phyloP scores from a whole-genome alignment of 352 stramenopile species.

The Phytopythium kandeliae region DNA sequence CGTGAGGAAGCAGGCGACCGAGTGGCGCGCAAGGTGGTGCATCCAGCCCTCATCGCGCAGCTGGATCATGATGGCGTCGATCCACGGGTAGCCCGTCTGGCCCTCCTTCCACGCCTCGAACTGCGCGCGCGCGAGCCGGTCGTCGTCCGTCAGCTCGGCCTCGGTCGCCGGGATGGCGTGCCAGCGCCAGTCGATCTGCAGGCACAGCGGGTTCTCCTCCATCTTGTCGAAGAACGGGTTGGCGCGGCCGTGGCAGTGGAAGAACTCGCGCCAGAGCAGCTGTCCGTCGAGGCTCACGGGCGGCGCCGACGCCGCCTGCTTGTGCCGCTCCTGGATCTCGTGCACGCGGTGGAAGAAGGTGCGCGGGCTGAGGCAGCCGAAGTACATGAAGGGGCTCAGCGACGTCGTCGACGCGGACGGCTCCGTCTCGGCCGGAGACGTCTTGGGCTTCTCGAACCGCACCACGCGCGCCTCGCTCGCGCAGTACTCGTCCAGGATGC shows the following conservation, averaged over 20 bases:
- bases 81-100: conserved; percentile 96
- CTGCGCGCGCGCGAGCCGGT: conserved; percentile 75
- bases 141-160: conserved; percentile 64
- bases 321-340: conserved; percentile 65
- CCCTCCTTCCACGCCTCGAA: conserved; percentile 93
- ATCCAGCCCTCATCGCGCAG: conserved; percentile 88
- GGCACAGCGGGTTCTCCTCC: conserved; percentile 90
- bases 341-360: conserved; percentile 90
- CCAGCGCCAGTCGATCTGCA: conserved; percentile 83
- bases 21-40: conserved; percentile 89
- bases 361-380: conserved; percentile 90
- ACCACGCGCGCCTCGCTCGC: conserved; percentile 82
- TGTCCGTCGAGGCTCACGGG: conserved; percentile 92
- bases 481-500: conserved; percentile 63
- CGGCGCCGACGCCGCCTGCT: conserved; percentile 67
- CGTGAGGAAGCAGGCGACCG: conserved; percentile 97
- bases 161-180: conserved; percentile 77
- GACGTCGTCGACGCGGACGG: conserved; percentile 93
- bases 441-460: conserved; percentile 98
- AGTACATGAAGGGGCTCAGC: conserved; percentile 93
- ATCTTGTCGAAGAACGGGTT: conserved; percentile 93
- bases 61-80: conserved; percentile 97
- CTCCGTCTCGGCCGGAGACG: conserved; percentile 82
- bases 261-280: conserved; percentile 96
- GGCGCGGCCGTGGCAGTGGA: conserved; percentile 76